Percentiles rank a stretch among this genome's conserved stretches.
These are phyloP conservation scores for Penicillium alfredii DNA, from an alignment of 495 filamentous ascomycete genomes.

Conservation along the genomic window DNA sequence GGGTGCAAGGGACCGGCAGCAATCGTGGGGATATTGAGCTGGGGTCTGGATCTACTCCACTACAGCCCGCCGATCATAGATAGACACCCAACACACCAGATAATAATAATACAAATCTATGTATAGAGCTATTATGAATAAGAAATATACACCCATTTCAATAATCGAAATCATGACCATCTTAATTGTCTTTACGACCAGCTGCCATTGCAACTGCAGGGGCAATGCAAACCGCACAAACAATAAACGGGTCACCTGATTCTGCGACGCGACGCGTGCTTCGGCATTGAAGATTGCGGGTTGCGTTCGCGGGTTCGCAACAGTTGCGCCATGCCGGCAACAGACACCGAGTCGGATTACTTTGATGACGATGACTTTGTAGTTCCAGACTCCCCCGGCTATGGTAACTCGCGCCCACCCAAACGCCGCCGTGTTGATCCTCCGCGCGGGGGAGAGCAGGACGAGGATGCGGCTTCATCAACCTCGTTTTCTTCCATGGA, in stretches of 20 bases:
- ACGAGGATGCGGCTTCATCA: slow-evolving; percentile 11
- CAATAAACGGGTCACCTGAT: slow-evolving; percentile 13
- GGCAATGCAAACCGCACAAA: slow-evolving; percentile 10
- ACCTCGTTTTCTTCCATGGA: slow-evolving; percentile 24
- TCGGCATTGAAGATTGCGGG: too few relatives aligned
- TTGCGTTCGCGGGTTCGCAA: too few relatives aligned
- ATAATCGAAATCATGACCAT: too few relatives aligned
- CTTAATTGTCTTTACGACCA: too few relatives aligned
- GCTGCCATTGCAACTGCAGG: neutral
- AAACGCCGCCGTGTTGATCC: slow-evolving; percentile 35
- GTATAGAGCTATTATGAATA: too few relatives aligned
- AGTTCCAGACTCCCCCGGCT: slow-evolving; percentile 17
- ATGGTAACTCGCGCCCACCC: slow-evolving; percentile 9
- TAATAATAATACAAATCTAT: too few relatives aligned
- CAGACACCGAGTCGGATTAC: slow-evolving; percentile 21
- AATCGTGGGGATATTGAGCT: too few relatives aligned
- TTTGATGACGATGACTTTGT: slow-evolving; percentile 32
- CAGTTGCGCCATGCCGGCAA: slow-evolving; percentile 15
- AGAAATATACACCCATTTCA: too few relatives aligned
- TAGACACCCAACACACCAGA: too few relatives aligned
- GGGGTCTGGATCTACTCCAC: too few relatives aligned
- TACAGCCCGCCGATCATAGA: too few relatives aligned
- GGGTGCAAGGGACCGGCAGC: too few relatives aligned
- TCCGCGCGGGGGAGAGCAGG: slow-evolving; percentile 3
- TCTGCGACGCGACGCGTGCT: slow-evolving; percentile 13